phyloP scores from a whole-genome alignment of 163 green algal genomes.

The Volvox carteri region DNA sequence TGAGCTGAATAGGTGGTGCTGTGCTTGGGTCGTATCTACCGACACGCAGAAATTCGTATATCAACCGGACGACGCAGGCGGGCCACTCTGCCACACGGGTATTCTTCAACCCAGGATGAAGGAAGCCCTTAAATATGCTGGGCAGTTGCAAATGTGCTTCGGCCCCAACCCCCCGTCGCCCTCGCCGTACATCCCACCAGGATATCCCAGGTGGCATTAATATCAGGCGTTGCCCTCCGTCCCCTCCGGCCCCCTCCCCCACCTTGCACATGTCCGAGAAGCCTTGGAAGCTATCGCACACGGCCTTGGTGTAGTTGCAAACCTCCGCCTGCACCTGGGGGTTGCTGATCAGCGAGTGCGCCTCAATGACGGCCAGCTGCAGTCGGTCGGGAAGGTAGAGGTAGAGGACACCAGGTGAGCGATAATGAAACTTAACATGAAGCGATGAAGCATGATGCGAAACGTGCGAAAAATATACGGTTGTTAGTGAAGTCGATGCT shows the following conservation, averaged over 20 bases:
- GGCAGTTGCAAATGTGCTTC: no score
- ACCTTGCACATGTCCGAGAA: constrained; percentile 54
- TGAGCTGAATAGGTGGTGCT: not conserved
- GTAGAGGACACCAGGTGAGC: no score
- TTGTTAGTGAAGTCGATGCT: not conserved
- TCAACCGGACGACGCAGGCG: no score
- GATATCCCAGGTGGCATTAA: no score
- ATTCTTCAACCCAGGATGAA: no score
- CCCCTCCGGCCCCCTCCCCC: not conserved
- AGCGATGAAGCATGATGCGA: not conserved
- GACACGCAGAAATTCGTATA: no score
- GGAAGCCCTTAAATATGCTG: no score
- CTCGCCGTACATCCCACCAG: no score
- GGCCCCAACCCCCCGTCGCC: no score
- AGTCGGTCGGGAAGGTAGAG: not conserved
- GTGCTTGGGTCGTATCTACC: not conserved
- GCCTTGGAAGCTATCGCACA: constrained; percentile 53
- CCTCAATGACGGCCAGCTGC: constrained; percentile 67
- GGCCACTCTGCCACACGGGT: no score
- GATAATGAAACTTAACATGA: no score
- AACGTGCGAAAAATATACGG: not conserved
- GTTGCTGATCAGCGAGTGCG: constrained; percentile 63
- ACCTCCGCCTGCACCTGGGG: constrained; percentile 56
- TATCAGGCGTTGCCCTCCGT: not conserved
- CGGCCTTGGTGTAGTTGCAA: constrained; percentile 57